Percentiles rank a stretch among this genome's conserved stretches.
These are phyloP conservation scores for Myxozyma vanderwaltii DNA, from an alignment of 805 yeast genomes.

Conservation along the genomic window DNA sequence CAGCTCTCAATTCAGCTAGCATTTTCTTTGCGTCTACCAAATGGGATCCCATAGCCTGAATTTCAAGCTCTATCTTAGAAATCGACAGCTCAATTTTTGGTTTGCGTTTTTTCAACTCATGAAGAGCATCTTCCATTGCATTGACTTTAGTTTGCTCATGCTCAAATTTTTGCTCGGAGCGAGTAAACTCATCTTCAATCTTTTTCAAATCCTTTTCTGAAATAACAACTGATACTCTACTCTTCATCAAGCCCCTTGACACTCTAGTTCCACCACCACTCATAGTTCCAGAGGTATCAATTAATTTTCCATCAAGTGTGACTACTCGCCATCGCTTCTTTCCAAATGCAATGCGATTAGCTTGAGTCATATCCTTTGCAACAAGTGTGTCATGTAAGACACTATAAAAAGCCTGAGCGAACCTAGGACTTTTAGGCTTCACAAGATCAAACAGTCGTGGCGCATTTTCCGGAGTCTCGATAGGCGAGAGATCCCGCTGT, in stretches of 20 bases:
- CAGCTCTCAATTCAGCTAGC: conserved; percentile 45
- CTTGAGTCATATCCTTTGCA: conserved; percentile 74
- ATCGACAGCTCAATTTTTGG: conserved; percentile 70
- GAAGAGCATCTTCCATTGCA: conserved; percentile 62
- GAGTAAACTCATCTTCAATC: conserved; percentile 54
- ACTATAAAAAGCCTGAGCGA: conserved; percentile 86
- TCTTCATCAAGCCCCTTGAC: conserved; percentile 74
- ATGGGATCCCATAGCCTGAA: conserved; percentile 60
- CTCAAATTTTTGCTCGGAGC: conserved; percentile 58
- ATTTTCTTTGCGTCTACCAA: conserved; percentile 50
- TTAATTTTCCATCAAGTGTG: conserved; percentile 86
- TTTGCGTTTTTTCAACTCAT: conserved; percentile 59
- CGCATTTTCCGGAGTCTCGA: conserved; percentile 71
- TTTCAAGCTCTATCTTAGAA: conserved; percentile 63
- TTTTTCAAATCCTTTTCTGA: conserved; percentile 59
- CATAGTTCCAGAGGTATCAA: conserved; percentile 92
- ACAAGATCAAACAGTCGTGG: conserved; percentile 86
- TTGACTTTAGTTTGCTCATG: conserved; percentile 38
- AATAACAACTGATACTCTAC: conserved; percentile 47
- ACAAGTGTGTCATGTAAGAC: conserved; percentile 86
- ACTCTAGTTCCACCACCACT: conserved; percentile 86
- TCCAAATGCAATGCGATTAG: conserved; percentile 86
- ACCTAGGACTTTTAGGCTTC: conserved; percentile 62
- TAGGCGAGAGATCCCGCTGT: conserved; percentile 57
- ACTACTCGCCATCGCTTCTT: conserved; percentile 82